Percentiles rank a stretch among this genome's conserved stretches.
phyloP scores from a whole-genome alignment of 1,284 basidiomycete genomes.

The Ceratobasidium sp. region DNA sequence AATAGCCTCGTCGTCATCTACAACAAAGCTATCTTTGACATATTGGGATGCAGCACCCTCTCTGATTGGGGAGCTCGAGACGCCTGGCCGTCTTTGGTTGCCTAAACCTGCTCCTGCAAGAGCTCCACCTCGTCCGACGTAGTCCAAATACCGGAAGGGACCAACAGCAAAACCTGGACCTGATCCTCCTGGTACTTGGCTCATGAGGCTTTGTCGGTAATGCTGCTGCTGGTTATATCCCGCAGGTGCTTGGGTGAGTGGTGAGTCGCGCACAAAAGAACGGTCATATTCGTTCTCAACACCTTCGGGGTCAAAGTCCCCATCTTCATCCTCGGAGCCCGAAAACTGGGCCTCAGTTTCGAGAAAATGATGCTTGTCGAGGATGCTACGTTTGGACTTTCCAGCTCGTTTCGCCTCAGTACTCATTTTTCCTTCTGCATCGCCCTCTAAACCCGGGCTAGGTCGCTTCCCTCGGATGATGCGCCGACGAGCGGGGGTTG shows the following conservation, averaged over 20 bases:
- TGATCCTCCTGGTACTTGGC: conserved; percentile 65
- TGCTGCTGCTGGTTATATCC: conserved; percentile 78
- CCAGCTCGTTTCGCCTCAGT: conserved; percentile 56
- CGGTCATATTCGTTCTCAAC: conserved; percentile 77
- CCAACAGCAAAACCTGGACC: conserved; percentile 69
- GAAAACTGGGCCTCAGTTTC: conserved; percentile 81
- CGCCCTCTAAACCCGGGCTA: conserved; percentile 53
- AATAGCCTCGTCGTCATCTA: conserved; percentile 74
- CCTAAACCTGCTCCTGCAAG: conserved; percentile 19
- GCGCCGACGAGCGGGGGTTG: conserved; percentile 56
- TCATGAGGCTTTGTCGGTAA: conserved; percentile 77
- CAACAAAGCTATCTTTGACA: conserved; percentile 78
- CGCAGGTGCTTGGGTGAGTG: conserved; percentile 78
- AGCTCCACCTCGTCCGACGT: conserved; percentile 53
- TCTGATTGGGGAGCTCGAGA: conserved; percentile 64
- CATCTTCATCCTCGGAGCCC: conserved; percentile 72
- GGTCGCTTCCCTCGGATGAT: conserved; percentile 54
- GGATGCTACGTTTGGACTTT: conserved; percentile 60
- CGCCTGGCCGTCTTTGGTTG: conserved; percentile 24
- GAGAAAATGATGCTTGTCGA: conserved; percentile 58
- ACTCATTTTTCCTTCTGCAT: conserved; percentile 35
- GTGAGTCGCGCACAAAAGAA: conserved; percentile 73
- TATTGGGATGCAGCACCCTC: conserved; percentile 71
- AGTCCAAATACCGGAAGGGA: conserved; percentile 63
- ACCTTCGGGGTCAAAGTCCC: conserved; percentile 64